A percentile compares a stretch with the other conserved stretches of the same genome.
Conservation (phyloP, 2,329 filamentous ascomycete species). For the Colletotrichum ledebouriae region DNA sequence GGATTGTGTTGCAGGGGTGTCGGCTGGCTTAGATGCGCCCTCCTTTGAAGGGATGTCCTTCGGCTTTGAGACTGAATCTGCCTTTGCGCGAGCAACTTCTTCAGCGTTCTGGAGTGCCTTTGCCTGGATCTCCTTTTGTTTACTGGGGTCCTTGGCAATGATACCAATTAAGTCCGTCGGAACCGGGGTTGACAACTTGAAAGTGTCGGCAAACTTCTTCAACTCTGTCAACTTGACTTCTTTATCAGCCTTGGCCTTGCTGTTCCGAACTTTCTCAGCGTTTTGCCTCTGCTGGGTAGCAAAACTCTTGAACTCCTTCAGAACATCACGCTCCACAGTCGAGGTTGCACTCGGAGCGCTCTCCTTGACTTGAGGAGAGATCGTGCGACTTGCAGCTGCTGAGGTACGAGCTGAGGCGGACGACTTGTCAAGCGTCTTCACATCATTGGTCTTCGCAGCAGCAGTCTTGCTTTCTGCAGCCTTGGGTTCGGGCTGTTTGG, state of each 20-base stretch:
- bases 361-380: slow-evolving; percentile 57
- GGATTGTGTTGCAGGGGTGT: slow-evolving; percentile 42
- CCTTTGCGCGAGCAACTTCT: slow-evolving; percentile 65
- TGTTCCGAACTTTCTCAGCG: slow-evolving; percentile 68
- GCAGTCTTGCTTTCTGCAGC: slow-evolving; percentile 32
- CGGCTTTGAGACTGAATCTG: slow-evolving; percentile 61
- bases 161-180: slow-evolving; percentile 93
- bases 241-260: slow-evolving; percentile 80
- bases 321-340: slow-evolving; percentile 73
- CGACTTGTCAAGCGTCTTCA: slow-evolving; percentile 39
- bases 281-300: slow-evolving; percentile 68
- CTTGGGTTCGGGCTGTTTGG: slow-evolving; percentile 22
- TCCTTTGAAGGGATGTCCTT: slow-evolving; percentile 67
- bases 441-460: slow-evolving; percentile 25
- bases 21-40: slow-evolving; percentile 55
- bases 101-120: slow-evolving; percentile 85
- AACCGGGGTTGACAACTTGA: slow-evolving; percentile 94
- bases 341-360: slow-evolving; percentile 67
- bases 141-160: slow-evolving; percentile 94
- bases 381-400: slow-evolving; percentile 56
- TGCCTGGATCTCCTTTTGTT: slow-evolving; percentile 93
- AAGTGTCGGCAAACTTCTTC: slow-evolving; percentile 93
- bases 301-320: slow-evolving; percentile 75
- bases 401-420: slow-evolving; percentile 51
- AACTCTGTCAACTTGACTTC: slow-evolving; percentile 93